These are phyloP conservation scores for Hericium alpestre DNA, from an alignment of 768 basidiomycete species.

Conservation along the genomic window DNA sequence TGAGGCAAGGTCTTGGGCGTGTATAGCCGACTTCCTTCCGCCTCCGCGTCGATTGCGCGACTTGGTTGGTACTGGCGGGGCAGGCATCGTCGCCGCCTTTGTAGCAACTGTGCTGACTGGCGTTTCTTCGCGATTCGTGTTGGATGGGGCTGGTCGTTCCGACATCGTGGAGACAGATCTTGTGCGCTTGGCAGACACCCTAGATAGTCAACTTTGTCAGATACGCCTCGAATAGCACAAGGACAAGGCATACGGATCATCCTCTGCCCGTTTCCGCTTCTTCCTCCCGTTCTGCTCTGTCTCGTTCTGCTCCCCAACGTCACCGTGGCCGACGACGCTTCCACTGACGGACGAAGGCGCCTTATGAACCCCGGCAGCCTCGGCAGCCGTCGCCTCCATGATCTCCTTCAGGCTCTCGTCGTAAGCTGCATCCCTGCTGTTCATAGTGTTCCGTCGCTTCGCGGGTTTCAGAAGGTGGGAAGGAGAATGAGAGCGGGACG, in stretches of 20 bases:
- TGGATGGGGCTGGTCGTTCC: slow-evolving; percentile 37
- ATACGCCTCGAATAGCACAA: slow-evolving; percentile 7
- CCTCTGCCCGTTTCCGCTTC: slow-evolving; percentile 70
- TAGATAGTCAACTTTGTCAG: slow-evolving; percentile 15
- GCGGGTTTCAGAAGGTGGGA: slow-evolving; percentile 46
- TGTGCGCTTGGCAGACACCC: slow-evolving; percentile 56
- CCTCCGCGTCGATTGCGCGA: slow-evolving; percentile 21
- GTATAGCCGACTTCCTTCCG: slow-evolving; percentile 19
- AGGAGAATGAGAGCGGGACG: slow-evolving; percentile 71
- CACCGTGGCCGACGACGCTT: slow-evolving; percentile 27
- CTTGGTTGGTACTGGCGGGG: slow-evolving; percentile 16
- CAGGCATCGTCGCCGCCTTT: slow-evolving; percentile 11
- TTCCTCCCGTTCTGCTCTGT: slow-evolving; percentile 33
- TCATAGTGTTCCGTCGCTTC: slow-evolving; percentile 94
- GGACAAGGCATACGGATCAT: slow-evolving; percentile 47
- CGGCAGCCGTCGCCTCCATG: slow-evolving; percentile 63
- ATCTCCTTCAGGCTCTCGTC: slow-evolving; percentile 75
- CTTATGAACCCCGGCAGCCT: slow-evolving; percentile 44
- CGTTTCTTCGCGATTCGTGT: slow-evolving; percentile 33
- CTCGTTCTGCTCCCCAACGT: slow-evolving; percentile 39
- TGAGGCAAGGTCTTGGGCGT: slow-evolving; percentile 19
- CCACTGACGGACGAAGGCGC: slow-evolving; percentile 25
- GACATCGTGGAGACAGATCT: slow-evolving; percentile 67
- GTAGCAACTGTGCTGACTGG: slow-evolving; percentile 18
- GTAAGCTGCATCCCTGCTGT: slow-evolving; percentile 88